These are phyloP conservation scores for Periglandula ipomoeae DNA, from an alignment of 2,329 filamentous ascomycete genomes.

Conservation along the genomic window DNA sequence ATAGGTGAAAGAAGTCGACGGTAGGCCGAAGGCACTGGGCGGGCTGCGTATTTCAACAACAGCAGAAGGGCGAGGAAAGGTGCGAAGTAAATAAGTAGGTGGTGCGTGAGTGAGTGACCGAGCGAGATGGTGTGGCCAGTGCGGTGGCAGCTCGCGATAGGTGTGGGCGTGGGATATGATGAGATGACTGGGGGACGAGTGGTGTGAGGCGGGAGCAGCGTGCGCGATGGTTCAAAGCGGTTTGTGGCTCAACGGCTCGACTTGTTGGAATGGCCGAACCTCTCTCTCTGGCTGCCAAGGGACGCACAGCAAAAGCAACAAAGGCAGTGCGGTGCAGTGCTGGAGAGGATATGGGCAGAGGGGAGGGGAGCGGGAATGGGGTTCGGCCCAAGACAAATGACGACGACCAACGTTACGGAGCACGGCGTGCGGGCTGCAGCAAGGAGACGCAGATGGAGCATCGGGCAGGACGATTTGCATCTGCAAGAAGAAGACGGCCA, in stretches of 20 bases:
- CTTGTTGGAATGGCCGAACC: neutral
- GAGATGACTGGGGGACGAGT: neutral
- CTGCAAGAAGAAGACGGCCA: no score
- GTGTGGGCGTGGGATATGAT: neutral
- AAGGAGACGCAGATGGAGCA: neutral
- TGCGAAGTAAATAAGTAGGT: neutral
- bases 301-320: neutral
- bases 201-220: neutral
- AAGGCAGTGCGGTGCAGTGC: no score
- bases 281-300: neutral
- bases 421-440: no score
- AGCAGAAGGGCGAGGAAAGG: neutral
- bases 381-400: neutral
- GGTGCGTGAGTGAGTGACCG: neutral
- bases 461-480: neutral
- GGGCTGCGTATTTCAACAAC: neutral
- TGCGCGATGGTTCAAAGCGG: neutral
- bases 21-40: neutral
- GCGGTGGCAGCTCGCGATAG: neutral
- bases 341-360: no score
- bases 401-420: no score
- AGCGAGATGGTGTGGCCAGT: neutral
- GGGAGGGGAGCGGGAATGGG: no score
- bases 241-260: slow-evolving; percentile 1
- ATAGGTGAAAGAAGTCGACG: neutral